Base-by-base conservation (phyloP, 169 alveolate species). In the Plasmodium sp. region DNA sequence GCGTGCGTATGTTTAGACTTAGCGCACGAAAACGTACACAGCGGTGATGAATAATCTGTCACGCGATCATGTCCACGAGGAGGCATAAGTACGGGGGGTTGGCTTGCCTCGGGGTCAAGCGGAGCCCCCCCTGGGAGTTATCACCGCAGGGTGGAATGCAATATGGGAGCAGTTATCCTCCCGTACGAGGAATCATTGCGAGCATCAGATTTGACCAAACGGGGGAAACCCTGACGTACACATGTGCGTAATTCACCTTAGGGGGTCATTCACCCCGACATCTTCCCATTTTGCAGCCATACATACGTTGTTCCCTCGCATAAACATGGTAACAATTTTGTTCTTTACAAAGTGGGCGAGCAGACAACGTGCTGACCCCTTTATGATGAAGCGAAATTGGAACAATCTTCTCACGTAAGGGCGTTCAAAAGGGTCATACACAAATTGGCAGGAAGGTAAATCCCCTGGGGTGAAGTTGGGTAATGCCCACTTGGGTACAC, bases 1-100 rank as follows among this genome's bases (percentile, higher is more conserved):
- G 91, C 82, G 45, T 90, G 83, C 74, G 79, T 86, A 86, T 86
- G 82, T 90, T 90, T 80, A 51, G 82, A 90, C 91, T 41, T 88
- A 41, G 14, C 51, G 80, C 62, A 75, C 72, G 41, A 77, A 74
- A 75, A 86, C 56, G 56, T 22, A 43, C 56, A 71, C 71, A 43
- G 33, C 83, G 16, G 73, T 83, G 48, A 71, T 22, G 16, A 36
- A 56, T 27, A 16, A 41, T 83, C 48, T 22, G 43, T 48, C 62
- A 33, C 18, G 12, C 18, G 73, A 83, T 83, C 33, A 56, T 31
- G 22, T 10, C 58, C 14, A 36, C 16, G 45, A 34, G 41, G 1
- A 18, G 33, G 39, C 77, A 67, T n/a, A 27, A 22, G 77, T 62
- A 48, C 3, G 36, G n/a, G 22, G 81, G 71, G 36, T 62, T 16